Evolutionary conservation across 345 rosid genomes (phyloP), one percentile per base, ranked within the genome.

Genomic region (Citrus reticulata): DNA sequence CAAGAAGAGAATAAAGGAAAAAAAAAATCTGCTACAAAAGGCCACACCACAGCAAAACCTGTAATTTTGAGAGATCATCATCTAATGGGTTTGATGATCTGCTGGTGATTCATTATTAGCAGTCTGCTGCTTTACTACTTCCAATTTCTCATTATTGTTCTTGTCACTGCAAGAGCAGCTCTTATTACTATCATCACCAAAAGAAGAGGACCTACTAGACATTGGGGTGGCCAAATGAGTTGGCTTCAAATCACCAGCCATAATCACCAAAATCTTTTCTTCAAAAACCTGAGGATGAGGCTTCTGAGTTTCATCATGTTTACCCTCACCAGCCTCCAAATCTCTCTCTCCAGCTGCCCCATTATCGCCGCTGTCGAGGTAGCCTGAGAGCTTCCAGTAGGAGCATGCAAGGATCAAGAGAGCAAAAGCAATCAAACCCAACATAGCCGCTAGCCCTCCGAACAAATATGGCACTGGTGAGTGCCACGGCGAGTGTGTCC

Each of bases 361-460:
- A 9, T 70, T 80, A 8, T 84, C 84, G 3, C 80, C 84, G 76
- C 83, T 68, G 0, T 86, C 94, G 6, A 95, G 89, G 73, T 89
- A 86, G 7, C 97, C 97, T 1, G 97, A 93, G 30, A 93, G 90
- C 75, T 88, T 93, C 99, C 97, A 93, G 81, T 92, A 93, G 40
- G 99, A 95, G 78, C 98, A 95, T 5, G 98, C 99, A 27, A 95
- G 97, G 79, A 93, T 87, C 7, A 93, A 72, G 46, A 95, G 95
- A 22, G 99, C 98, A 73, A 93, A 92, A 64, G 98, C 98, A 5
- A 93, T 92, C 69, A 95, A 87, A 62, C 98, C 98, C 4, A 95
- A 85, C 97, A 95, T 95, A 40, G 97, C 99, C 0, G 99, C 98
- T 32, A 95, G 79, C 22, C 99, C 99, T 17, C 99, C 99, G 61